Evolutionary conservation across 257 asterid genomes (phyloP).

Genomic region (Echites panduratus): DNA sequence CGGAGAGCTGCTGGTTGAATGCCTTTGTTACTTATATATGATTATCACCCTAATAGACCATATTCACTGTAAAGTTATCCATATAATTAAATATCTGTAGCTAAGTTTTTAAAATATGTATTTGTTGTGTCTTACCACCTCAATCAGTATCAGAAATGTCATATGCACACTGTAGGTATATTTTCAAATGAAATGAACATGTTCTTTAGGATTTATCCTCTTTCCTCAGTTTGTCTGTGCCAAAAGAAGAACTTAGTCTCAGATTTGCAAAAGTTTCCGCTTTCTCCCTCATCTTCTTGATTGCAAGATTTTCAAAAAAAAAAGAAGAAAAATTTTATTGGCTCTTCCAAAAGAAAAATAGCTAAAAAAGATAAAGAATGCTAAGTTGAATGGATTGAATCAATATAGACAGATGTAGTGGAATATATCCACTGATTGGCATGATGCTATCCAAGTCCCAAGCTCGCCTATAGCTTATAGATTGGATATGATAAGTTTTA

Average conservation of each 20-base stretch:
- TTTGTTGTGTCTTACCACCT: conserved; percentile 13
- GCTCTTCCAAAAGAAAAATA: neutral
- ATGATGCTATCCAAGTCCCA: too few species aligned
- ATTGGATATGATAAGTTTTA: too few species aligned
- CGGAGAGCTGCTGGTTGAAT: too few species aligned
- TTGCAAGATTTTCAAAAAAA: neutral
- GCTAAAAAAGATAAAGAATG: too few species aligned
- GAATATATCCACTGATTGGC: neutral
- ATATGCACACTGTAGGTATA: neutral
- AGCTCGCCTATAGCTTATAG: too few species aligned
- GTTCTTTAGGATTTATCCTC: neutral
- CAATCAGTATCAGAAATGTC: neutral
- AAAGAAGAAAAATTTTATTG: neutral
- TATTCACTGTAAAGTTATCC: too few species aligned
- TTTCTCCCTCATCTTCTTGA: conserved; percentile 3
- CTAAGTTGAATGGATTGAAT: neutral
- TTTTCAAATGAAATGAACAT: neutral
- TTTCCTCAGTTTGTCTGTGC: conserved; percentile 17
- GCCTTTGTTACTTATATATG: too few species aligned
- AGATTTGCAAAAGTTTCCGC: neutral
- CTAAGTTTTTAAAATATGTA: conserved; percentile 10
- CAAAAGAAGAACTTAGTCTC: conserved; percentile 18
- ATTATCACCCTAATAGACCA: too few species aligned
- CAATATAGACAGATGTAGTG: too few species aligned
- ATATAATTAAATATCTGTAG: too few species aligned